phyloP scores from a whole-genome alignment of 2,329 filamentous ascomycete genomes.

The Aureobasidium zeae region DNA sequence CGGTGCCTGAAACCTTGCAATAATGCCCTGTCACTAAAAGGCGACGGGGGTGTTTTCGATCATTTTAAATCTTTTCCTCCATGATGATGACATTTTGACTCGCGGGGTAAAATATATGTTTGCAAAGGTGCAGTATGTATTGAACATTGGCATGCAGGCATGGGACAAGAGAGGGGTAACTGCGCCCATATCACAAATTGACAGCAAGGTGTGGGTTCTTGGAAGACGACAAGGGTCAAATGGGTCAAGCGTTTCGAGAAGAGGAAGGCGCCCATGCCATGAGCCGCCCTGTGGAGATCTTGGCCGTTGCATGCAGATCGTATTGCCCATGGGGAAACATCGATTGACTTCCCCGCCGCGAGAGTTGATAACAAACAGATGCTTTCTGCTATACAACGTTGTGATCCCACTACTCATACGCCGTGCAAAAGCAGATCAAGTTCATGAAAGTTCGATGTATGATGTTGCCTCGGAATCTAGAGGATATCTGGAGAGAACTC shows the following conservation, averaged over 20 bases:
- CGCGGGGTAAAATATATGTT: constrained; percentile 6
- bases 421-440: no score
- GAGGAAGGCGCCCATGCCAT: neutral
- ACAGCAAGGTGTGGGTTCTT: constrained; percentile 11
- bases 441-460: no score
- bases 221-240: neutral
- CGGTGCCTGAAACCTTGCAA: no score
- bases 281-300: neutral
- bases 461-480: no score
- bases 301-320: no score
- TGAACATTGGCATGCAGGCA: constrained; percentile 15
- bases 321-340: constrained; percentile 12
- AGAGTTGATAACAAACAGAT: no score
- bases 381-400: no score
- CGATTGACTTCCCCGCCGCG: no score
- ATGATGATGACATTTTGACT: constrained; percentile 9
- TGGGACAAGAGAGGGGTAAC: constrained; percentile 9
- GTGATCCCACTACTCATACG: no score
- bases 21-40: neutral
- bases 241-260: neutral
- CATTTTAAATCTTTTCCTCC: constrained; percentile 6
- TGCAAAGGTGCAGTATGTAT: constrained; percentile 5
- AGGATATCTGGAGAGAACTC: no score
- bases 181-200: no score
- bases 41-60: neutral